Evolutionary conservation across 176 grass and related monocot genomes (phyloP), one percentile per base, ranked within the genome.

Genomic region (Carex myosuroides): DNA sequence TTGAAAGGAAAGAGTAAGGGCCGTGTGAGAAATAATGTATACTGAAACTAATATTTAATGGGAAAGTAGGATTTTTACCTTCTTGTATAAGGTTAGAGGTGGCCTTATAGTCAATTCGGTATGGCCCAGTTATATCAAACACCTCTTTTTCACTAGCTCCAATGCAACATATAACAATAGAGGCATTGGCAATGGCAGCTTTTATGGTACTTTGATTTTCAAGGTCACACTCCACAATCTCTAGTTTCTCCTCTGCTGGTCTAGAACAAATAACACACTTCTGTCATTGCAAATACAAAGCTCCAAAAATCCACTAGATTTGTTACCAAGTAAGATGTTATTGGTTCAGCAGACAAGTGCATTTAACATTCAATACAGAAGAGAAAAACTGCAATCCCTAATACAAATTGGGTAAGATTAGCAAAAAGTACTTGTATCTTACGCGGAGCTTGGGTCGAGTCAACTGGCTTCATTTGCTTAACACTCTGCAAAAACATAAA

Each of bases 101-200:
- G 72, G 92, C 90, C 82, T 94, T 79, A 78, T 91, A 94, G 70
- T 97, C 92, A 56, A 97, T 97, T 63, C 90, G 90, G 81, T 97
- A 97, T 4, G 95, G 95, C 0, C 95, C 95, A 14, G 92, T 94
- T 30, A 90, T 81, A 82, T 97, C 95, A 18, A 92, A 57, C 71
- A 97, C 81, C 29, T 97, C 95, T 67, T 97, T 97, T 86, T 94
- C 92, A 1, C 95, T 94, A 21, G 95, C 95, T 35, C 92, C 92
- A 78, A 97, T 97, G 90, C 92, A 93, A 85, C 95, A 97, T 84
- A 90, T 87, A 78, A 97, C 87, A 44, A 94, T 4, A 0, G 87
- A 80, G 14, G 92, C 90, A 66, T 87, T 82, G 63, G 87, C 95
- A 14, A 97, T 88, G 78, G 90, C 92, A 39, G 86, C 52, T 56